phyloP scores from a whole-genome alignment of 163 green algal species.

The Chlorella variabilis region DNA sequence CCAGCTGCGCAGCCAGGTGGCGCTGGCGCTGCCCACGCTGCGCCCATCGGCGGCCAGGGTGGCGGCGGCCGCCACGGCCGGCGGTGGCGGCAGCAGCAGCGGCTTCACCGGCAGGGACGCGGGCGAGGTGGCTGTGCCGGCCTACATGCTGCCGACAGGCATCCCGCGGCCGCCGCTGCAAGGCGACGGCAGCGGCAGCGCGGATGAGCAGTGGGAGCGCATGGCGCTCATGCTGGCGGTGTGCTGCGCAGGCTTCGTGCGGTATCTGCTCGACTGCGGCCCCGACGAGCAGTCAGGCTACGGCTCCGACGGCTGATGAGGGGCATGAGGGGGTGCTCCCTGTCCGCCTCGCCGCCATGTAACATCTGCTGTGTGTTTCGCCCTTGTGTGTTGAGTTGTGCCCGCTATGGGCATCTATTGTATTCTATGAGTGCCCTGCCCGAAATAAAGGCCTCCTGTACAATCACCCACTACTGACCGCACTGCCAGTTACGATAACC shows the following conservation, averaged over 20 bases:
- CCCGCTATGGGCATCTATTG: too few relatives aligned
- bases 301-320: neutral
- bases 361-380: too few relatives aligned
- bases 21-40: slow-evolving; percentile 21
- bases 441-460: too few relatives aligned
- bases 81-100: neutral
- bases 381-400: too few relatives aligned
- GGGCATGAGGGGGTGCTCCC: too few relatives aligned
- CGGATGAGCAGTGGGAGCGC: slow-evolving; percentile 6
- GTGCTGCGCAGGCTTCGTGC: slow-evolving; percentile 14
- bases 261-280: slow-evolving; percentile 22
- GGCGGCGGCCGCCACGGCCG: neutral
- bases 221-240: slow-evolving; percentile 19
- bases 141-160: slow-evolving; percentile 29
- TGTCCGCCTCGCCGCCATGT: too few relatives aligned
- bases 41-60: neutral
- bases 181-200: neutral
- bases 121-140: neutral
- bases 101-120: neutral
- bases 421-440: too few relatives aligned
- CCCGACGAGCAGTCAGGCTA: neutral
- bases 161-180: slow-evolving; percentile 21
- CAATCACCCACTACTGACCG: too few relatives aligned
- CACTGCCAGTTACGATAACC: too few relatives aligned
- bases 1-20: slow-evolving; percentile 12